A percentile compares a stretch with the other conserved stretches of the same genome.
Evolutionary conservation across 2,329 filamentous ascomycete species (phyloP).

Genomic region (Colletotrichum sp.): DNA sequence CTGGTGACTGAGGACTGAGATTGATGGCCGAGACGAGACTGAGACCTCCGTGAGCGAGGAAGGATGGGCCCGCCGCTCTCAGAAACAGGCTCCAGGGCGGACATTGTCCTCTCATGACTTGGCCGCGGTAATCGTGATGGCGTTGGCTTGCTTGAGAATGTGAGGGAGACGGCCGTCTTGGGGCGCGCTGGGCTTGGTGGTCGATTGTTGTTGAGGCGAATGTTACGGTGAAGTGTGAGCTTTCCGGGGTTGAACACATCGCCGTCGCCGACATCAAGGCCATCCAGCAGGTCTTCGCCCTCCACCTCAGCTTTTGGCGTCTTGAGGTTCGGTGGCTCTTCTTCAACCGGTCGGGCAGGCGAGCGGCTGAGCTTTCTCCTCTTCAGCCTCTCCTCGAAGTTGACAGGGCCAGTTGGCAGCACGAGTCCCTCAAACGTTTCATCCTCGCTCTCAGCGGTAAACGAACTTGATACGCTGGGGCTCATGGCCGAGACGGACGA

Average conservation of each 20-base stretch:
- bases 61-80: constrained; percentile 80
- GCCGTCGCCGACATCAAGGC: constrained; percentile 84
- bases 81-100: constrained; percentile 88
- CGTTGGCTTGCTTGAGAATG: constrained; percentile 83
- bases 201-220: constrained; percentile 80
- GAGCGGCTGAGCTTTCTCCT: constrained; percentile 69
- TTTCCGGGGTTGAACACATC: constrained; percentile 83
- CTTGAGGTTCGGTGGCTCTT: constrained; percentile 37
- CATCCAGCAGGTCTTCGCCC: constrained; percentile 82
- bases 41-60: constrained; percentile 61
- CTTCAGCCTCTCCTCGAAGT: constrained; percentile 80
- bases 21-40: constrained; percentile 72
- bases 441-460: constrained; percentile 91
- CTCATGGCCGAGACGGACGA: constrained; percentile 90
- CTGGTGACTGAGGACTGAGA: constrained; percentile 72
- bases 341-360: constrained; percentile 50
- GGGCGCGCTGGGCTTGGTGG: constrained; percentile 73
- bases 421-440: constrained; percentile 91
- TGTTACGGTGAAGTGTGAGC: constrained; percentile 86
- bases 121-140: constrained; percentile 82
- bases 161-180: constrained; percentile 82
- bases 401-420: constrained; percentile 80
- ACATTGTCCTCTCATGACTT: constrained; percentile 65
- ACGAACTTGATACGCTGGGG: constrained; percentile 89
- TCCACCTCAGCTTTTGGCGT: constrained; percentile 46